These are phyloP conservation scores for Claviceps pusilla DNA, from an alignment of 2,329 filamentous ascomycete species.

Conservation along the genomic window DNA sequence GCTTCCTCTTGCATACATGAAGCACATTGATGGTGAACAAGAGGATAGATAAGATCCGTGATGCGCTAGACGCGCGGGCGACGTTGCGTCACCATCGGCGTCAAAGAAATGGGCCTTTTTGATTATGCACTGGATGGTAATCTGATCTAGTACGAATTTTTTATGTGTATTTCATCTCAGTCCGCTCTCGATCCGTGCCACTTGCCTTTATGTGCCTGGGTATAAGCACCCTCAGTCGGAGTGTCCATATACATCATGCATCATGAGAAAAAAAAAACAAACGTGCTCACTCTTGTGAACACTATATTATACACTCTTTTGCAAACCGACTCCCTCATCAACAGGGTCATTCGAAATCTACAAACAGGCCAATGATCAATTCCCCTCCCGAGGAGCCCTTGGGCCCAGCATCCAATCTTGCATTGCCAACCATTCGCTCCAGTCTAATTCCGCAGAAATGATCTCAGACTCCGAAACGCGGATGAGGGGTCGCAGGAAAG, in stretches of 20 bases:
- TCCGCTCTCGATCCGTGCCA: not conserved
- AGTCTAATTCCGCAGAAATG: conserved; percentile 62
- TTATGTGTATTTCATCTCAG: not conserved
- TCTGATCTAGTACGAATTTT: not conserved
- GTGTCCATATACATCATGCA: not conserved
- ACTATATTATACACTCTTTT: not conserved
- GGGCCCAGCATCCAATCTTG: conserved; percentile 98
- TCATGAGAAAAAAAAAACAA: not conserved
- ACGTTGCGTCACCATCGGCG: no score
- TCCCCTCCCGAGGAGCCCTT: conserved; percentile 39
- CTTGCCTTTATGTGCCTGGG: not conserved
- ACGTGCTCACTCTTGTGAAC: not conserved
- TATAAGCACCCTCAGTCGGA: not conserved
- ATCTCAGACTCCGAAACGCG: conserved; percentile 67
- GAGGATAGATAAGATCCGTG: no score
- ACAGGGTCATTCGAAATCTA: no score
- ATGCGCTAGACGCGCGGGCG: no score
- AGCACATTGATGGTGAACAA: not conserved
- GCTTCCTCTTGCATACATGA: not conserved
- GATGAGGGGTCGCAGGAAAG: conserved; percentile 74
- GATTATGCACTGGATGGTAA: not conserved
- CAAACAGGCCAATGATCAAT: not conserved
- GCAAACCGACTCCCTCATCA: no score
- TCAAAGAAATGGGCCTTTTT: not conserved
- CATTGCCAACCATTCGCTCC: conserved; percentile 94